Evolutionary conservation across 2,329 filamentous ascomycete species (phyloP).

Genomic region (Byssothecium circinans): DNA sequence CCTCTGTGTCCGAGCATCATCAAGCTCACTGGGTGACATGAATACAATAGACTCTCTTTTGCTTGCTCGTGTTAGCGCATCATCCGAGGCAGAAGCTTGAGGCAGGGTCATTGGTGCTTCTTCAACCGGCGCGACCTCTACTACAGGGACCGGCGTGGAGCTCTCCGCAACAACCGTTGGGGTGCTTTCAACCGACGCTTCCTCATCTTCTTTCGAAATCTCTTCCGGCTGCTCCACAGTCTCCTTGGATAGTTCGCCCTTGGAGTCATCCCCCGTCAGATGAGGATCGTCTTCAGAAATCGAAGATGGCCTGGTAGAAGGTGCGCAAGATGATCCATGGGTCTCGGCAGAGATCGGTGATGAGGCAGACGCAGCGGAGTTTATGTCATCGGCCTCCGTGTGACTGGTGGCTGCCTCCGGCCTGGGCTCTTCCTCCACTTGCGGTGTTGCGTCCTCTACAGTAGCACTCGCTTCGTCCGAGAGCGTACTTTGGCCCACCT

Average conservation of each 20-base stretch:
- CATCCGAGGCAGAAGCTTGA: constrained; percentile 9
- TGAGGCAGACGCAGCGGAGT: constrained; percentile 39
- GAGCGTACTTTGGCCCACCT: constrained; percentile 16
- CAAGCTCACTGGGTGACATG: constrained; percentile 18
- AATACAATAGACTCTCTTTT: constrained; percentile 23
- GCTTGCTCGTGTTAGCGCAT: constrained; percentile 5
- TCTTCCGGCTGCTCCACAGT: constrained; percentile 2
- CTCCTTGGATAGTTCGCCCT: constrained; percentile 14
- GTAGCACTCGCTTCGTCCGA: neutral
- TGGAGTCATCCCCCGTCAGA: constrained; percentile 20
- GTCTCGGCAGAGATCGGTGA: constrained; percentile 45
- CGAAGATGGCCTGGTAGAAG: constrained; percentile 44
- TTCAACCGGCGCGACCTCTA: constrained; percentile 19
- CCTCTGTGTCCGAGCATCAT: constrained; percentile 19
- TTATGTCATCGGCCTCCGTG: constrained; percentile 37
- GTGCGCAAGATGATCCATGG: constrained; percentile 39
- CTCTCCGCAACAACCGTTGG: constrained; percentile 40
- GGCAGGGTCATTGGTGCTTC: constrained; percentile 9
- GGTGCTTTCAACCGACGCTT: constrained; percentile 37
- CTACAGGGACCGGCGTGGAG: constrained; percentile 25
- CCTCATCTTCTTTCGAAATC: constrained; percentile 23
- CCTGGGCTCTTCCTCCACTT: constrained; percentile 14
- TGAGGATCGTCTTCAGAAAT: constrained; percentile 42
- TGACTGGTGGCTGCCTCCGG: constrained; percentile 53
- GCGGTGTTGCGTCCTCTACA: neutral